Evolutionary conservation across 1,139 yeast species (phyloP).

Genomic region (Yamadazyma blattariae): DNA sequence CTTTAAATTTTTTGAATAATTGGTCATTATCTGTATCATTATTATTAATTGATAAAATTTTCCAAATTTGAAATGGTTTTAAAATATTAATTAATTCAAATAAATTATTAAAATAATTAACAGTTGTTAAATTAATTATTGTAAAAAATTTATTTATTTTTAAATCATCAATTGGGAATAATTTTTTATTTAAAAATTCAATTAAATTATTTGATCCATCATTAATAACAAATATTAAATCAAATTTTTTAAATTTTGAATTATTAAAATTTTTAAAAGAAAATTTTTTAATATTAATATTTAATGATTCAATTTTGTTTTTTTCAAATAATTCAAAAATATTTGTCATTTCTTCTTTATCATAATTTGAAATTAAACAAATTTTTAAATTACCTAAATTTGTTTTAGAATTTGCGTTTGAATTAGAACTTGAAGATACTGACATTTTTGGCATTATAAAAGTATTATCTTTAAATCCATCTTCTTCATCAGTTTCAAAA

Average conservation of each 20-base stretch:
- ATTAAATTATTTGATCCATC: slow-evolving; percentile 36
- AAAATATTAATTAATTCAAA: slow-evolving; percentile 33
- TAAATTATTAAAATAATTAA: slow-evolving; percentile 39
- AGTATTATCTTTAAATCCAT: slow-evolving; percentile 26
- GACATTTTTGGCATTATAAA: slow-evolving; percentile 38
- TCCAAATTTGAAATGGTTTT: slow-evolving; percentile 42
- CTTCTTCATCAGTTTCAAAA: slow-evolving; percentile 44
- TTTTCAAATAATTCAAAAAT: slow-evolving; percentile 16
- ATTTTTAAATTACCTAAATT: slow-evolving; percentile 1
- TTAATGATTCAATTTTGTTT: slow-evolving; percentile 7
- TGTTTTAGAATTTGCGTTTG: neutral
- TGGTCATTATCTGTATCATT: slow-evolving; percentile 20
- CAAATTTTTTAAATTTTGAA: slow-evolving; percentile 16
- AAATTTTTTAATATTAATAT: slow-evolving; percentile 19
- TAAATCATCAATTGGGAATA: neutral
- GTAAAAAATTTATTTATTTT: slow-evolving; percentile 26
- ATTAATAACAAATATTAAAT: slow-evolving; percentile 36
- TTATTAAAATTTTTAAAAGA: slow-evolving; percentile 10
- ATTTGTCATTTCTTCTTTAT: slow-evolving; percentile 18
- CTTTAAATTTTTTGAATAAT: slow-evolving; percentile 13
- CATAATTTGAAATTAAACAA: slow-evolving; percentile 2
- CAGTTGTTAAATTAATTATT: slow-evolving; percentile 40
- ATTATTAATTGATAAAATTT: slow-evolving; percentile 32
- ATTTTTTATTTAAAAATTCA: slow-evolving; percentile 20
- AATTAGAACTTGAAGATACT: slow-evolving; percentile 3